Base-by-base conservation (phyloP, 2,329 filamentous ascomycete genomes). In the Cercospora sp. region DNA sequence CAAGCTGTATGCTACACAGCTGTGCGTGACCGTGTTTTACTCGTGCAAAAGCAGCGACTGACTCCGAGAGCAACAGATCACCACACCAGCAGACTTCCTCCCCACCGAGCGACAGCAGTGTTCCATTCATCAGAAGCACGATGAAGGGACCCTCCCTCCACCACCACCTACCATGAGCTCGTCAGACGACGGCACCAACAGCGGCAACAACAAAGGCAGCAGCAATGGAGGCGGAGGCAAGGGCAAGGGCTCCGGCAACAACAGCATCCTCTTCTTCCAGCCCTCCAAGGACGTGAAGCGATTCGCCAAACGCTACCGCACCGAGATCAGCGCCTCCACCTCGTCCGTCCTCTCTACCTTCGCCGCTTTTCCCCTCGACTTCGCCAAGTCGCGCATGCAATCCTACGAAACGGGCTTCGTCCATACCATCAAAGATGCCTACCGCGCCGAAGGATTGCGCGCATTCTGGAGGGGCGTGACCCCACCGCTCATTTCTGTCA, bases 381-480 rank as follows among this genome's bases (percentile, higher is more conserved):
- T 92, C 75, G 90, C 94, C 78, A 96, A 96, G 84, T 94, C 91
- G 66, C 91, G 92, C 76, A 92, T 95, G 88, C 92, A 96, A 83
- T 80, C 78, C 60, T 94, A 95, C 81, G 88, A 90, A 30, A 77
- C 74, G 8, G 72, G 69, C 2, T 79, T 79, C 63, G 71, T 94
- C 91, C 81, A 85, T 86, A 72, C 91, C 87, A 73, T 92, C 91
- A 79, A 80, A 86, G 77, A 91, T 73, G 94, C 92, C 9, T 95
- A 95, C 80, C 85, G 76, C 53, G 81, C 79, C 3, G 83, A 85
- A 69, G 83, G 83, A n/a, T 74, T 84, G 55, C 78, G 82, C 65
- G 82, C 82, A 30, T 85, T 85, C 72, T 85, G 82, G 81, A 79
- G 83, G 68, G 83, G 83, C 75, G 91, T 93, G 61, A 88, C 88